Evolutionary conservation across 2,329 filamentous ascomycete species (phyloP).

Genomic region (Hymenoscyphus scutula): DNA sequence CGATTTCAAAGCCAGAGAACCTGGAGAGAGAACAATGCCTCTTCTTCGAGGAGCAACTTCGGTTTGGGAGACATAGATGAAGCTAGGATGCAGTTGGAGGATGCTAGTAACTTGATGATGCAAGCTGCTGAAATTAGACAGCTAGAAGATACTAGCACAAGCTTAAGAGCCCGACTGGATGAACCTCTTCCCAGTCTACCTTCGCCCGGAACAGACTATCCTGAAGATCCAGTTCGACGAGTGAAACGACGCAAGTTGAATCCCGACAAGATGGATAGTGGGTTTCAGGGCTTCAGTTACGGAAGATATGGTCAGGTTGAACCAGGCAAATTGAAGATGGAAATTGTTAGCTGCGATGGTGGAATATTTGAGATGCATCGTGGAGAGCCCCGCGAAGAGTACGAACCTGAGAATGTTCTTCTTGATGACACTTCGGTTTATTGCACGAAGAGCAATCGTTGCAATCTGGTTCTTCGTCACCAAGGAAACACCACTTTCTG

Average conservation of each 20-base stretch:
- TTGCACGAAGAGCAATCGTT: slow-evolving; percentile 82
- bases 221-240: slow-evolving; percentile 48
- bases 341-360: slow-evolving; percentile 86
- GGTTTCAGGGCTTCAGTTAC: slow-evolving; percentile 66
- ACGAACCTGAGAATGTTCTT: slow-evolving; percentile 77
- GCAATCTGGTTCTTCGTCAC: slow-evolving; percentile 83
- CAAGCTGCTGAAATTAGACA: slow-evolving; percentile 29
- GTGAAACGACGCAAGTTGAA: slow-evolving; percentile 71
- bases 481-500: slow-evolving; percentile 77
- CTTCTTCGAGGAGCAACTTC: slow-evolving; percentile 14
- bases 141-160: slow-evolving; percentile 31
- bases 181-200: slow-evolving; percentile 26
- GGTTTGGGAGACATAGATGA: slow-evolving; percentile 24
- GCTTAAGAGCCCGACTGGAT: slow-evolving; percentile 30
- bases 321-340: slow-evolving; percentile 76
- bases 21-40: slow-evolving; percentile 18
- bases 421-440: slow-evolving; percentile 82
- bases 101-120: slow-evolving; percentile 27
- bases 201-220: slow-evolving; percentile 25
- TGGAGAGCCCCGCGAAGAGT: slow-evolving; percentile 39
- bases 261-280: slow-evolving; percentile 51
- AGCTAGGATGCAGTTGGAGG: slow-evolving; percentile 27
- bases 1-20: slow-evolving; percentile 32
- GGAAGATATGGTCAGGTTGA: slow-evolving; percentile 86
- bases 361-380: slow-evolving; percentile 65